These are phyloP conservation scores for Dactylellina sp. DNA, from an alignment of 2,329 filamentous ascomycete species.

Conservation along the genomic window DNA sequence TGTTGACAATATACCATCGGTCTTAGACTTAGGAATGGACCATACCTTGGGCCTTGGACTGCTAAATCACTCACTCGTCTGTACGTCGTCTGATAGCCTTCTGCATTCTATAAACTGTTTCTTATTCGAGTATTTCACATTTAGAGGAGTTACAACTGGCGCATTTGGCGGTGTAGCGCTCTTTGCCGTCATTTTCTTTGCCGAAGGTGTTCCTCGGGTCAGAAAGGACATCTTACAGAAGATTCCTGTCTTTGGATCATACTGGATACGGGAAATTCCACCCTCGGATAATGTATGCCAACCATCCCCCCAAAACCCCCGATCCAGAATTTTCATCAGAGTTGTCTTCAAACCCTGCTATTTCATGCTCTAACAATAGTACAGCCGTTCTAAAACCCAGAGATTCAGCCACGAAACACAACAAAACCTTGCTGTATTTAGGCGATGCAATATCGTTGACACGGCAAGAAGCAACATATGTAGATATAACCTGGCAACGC, in stretches of 20 bases:
- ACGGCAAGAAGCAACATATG: no score
- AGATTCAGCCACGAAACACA: background rate
- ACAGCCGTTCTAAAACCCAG: conserved; percentile 30
- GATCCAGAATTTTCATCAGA: no score
- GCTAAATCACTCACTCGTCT: conserved; percentile 54
- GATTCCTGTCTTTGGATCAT: conserved; percentile 59
- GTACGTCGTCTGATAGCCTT: conserved; percentile 42
- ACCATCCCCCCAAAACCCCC: background rate
- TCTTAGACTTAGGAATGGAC: conserved; percentile 57
- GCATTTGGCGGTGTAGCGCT: conserved; percentile 59
- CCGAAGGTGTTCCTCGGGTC: conserved; percentile 60
- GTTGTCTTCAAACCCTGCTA: no score
- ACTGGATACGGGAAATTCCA: conserved; percentile 59
- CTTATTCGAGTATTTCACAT: conserved; percentile 16
- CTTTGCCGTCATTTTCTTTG: conserved; percentile 57
- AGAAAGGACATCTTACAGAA: conserved; percentile 60
- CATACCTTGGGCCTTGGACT: conserved; percentile 57
- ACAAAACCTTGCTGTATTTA: background rate
- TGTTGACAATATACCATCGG: background rate
- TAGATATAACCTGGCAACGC: no score
- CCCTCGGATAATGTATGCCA: conserved; percentile 60
- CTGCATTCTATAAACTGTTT: background rate
- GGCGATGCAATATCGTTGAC: no score
- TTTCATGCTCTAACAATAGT: conserved; percentile 4
- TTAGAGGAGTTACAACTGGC: conserved; percentile 57